Evolutionary conservation across 371 early-diverging fungal genomes (phyloP).

Genomic region (Apophysomyces ossiformis): DNA sequence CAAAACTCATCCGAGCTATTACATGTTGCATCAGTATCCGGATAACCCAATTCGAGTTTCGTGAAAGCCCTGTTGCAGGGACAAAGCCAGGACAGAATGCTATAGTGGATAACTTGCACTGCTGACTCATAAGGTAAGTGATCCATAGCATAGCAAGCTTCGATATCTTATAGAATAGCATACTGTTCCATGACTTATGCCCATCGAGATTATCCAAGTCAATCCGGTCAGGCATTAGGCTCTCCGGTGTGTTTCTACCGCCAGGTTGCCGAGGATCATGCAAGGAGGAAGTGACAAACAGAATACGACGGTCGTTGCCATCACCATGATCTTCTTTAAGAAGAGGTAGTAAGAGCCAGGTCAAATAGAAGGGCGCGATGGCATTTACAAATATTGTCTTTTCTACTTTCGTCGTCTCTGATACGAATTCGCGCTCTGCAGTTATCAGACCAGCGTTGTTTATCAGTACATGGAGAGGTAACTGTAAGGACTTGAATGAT

Average conservation of each 20-base stretch:
- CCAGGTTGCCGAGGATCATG: conserved; percentile 38
- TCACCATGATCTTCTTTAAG: conserved; percentile 20
- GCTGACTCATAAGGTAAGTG: conserved; percentile 21
- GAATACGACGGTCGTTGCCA: conserved; percentile 20
- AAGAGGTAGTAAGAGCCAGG: conserved; percentile 28
- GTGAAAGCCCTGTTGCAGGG: conserved; percentile 39
- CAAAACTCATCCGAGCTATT: conserved; percentile 26
- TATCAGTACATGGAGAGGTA: conserved; percentile 34
- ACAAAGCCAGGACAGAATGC: conserved; percentile 52
- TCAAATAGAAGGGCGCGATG: conserved; percentile 43
- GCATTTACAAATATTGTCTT: conserved; percentile 41
- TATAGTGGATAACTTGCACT: conserved; percentile 17
- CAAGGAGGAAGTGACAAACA: conserved; percentile 41
- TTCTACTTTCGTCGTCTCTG: conserved; percentile 23
- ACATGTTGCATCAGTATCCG: conserved; percentile 28
- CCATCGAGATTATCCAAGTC: conserved; percentile 33
- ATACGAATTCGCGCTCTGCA: conserved; percentile 16
- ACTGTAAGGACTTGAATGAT: conserved; percentile 17
- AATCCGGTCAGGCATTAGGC: conserved; percentile 22
- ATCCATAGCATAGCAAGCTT: conserved; percentile 36
- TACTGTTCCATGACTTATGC: conserved; percentile 27
- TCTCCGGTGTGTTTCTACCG: conserved; percentile 12
- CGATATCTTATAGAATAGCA: conserved; percentile 46
- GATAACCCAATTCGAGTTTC: conserved; percentile 24
- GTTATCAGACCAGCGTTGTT: conserved; percentile 38